Base-by-base conservation (phyloP, 176 grass and related monocot species). In the Lolium rigidum region DNA sequence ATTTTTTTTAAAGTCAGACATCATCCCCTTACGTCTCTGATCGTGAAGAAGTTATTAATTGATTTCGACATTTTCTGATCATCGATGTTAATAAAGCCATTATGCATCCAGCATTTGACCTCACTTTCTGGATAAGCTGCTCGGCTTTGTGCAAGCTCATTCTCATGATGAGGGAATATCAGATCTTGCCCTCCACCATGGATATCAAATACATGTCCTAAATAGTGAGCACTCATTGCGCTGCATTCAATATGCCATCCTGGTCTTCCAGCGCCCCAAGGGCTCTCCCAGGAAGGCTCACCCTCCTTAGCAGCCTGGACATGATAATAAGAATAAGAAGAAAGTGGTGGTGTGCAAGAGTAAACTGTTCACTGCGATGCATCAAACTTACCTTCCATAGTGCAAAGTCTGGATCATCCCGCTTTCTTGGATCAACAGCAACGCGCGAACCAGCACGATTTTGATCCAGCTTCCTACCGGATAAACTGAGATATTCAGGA, bases 161-260 rank as follows among this genome's bases (percentile, higher is more conserved):
- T 95, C 57, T 95, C 94, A 83, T 95, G 94, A 77, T 95, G 94
- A 80, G 89, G 89, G 77, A 93, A 95, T 20, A 90, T 89, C 84
- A 95, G 76, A 86, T 95, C 94, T 60, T 89, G 85, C 15, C 94
- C 94, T 82, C 94, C 94, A 57, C 94, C 94, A 80, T 95, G 94
- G 63, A 95, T 91, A 87, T 95, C 94, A 82, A 95, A 95, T 16
- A 82, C 78, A 80, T 79, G 77, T 43, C 91, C 84, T 79, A 95
- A 68, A 83, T 91, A 93, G 18, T 93, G 71, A 43, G 86, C 86
- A 74, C 91, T 93, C 91, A 95, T 95, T 25, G 91, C 94, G 7
- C 91, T 93, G 91, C 94, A 95, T 83, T 95, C 94, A 61, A 95
- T 95, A 73, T 95, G 94, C 94, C 94, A 95, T 74, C 94, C 94